Conservation (phyloP, 2,329 filamentous ascomycete genomes). For the Diplodia scrobiculata region DNA sequence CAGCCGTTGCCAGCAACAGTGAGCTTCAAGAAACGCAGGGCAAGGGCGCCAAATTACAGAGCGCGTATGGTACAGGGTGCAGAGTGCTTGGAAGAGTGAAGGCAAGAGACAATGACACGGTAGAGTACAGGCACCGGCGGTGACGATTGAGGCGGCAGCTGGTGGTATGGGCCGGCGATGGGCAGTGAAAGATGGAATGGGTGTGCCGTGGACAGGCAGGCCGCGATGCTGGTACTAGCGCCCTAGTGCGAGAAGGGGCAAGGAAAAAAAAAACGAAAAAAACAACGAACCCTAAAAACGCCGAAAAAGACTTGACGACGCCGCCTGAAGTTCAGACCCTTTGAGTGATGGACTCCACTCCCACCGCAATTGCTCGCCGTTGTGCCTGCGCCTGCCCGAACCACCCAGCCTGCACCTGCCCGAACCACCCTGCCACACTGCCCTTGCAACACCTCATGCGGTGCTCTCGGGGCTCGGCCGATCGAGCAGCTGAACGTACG, state of each 20-base stretch:
- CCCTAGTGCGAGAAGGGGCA: too few relatives aligned
- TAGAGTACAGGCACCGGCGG: neutral
- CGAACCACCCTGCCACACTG: neutral
- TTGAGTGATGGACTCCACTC: constrained; percentile 6
- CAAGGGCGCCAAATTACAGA: constrained; percentile 14
- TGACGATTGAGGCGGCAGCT: neutral
- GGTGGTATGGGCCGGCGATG: neutral
- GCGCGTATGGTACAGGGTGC: neutral
- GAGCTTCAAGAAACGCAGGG: constrained; percentile 15
- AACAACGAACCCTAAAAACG: too few relatives aligned
- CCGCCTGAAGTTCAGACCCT: constrained; percentile 11
- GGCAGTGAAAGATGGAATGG: neutral
- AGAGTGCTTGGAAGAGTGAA: neutral
- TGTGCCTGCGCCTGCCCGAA: neutral
- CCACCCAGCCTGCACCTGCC: neutral
- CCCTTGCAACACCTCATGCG: neutral
- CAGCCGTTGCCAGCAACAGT: constrained; percentile 21
- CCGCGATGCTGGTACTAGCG: too few relatives aligned
- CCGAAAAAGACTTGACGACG: too few relatives aligned
- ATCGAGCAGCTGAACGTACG: constrained; percentile 1
- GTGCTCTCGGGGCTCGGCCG: constrained; percentile 1
- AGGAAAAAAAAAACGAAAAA: neutral
- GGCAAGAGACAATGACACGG: neutral
- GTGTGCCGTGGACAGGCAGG: neutral
- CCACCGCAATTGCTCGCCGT: neutral